Percentiles rank a stretch among this genome's conserved stretches.
Evolutionary conservation across 2,329 filamentous ascomycete species (phyloP).

Genomic region (Alternaria brassicae): DNA sequence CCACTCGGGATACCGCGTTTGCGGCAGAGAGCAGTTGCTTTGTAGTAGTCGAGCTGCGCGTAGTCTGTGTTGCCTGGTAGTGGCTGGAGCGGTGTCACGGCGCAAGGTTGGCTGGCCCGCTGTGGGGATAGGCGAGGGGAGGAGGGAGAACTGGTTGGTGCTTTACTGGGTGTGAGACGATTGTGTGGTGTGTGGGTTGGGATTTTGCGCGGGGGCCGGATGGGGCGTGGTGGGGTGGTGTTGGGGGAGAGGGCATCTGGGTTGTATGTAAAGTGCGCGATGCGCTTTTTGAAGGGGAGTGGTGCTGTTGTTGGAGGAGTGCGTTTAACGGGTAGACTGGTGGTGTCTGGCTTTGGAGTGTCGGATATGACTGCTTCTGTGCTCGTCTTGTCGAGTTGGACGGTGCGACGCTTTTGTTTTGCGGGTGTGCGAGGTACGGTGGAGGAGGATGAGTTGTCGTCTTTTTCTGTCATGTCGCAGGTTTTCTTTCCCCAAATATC

Average conservation of each 20-base stretch:
- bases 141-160: neutral
- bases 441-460: neutral
- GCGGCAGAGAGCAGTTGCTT: constrained; percentile 24
- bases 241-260: neutral
- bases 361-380: neutral
- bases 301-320: neutral
- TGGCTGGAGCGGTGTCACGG: constrained; percentile 1
- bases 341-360: neutral
- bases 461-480: neutral
- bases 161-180: neutral
- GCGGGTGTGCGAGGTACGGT: neutral
- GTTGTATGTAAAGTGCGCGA: neutral
- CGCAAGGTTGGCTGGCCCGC: neutral
- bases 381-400: neutral
- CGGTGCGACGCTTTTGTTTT: neutral
- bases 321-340: neutral
- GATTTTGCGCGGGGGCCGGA: neutral
- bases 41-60: constrained; percentile 18
- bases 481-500: constrained; percentile 25
- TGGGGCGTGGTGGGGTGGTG: neutral
- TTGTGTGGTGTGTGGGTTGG: neutral
- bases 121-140: neutral
- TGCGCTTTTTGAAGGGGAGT: neutral
- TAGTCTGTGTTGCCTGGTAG: constrained; percentile 17
- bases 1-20: constrained; percentile 21